Conservation (phyloP, 2,329 filamentous ascomycete species). For the Trichoderma arundinaceum region DNA sequence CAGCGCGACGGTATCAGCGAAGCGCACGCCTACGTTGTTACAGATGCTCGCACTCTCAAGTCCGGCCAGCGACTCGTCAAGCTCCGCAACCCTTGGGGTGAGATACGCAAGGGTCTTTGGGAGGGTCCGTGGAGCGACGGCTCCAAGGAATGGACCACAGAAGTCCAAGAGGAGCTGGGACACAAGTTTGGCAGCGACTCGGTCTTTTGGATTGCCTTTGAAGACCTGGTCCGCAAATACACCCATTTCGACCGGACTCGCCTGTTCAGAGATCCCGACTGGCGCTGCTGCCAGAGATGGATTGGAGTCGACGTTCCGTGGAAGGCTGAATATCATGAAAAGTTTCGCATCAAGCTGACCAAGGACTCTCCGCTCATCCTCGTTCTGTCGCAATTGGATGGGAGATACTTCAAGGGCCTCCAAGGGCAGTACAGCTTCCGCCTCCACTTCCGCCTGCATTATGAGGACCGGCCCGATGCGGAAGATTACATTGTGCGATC, state of each 20-base stretch:
- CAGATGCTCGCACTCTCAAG: constrained; percentile 60
- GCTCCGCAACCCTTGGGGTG: constrained; percentile 67
- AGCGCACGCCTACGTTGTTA: constrained; percentile 65
- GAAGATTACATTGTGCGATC: constrained; percentile 66
- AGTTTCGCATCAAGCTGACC: constrained; percentile 63
- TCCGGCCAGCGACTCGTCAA: constrained; percentile 62
- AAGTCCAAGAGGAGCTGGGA: constrained; percentile 61
- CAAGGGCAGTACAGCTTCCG: constrained; percentile 62
- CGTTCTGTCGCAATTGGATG: constrained; percentile 66
- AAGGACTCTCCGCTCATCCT: constrained; percentile 63
- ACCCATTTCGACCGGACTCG: constrained; percentile 66
- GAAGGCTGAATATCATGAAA: constrained; percentile 66
- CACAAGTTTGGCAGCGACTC: constrained; percentile 67
- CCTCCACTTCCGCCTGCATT: constrained; percentile 58
- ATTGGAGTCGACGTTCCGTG: constrained; percentile 67
- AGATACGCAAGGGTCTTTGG: constrained; percentile 63
- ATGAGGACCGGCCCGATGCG: constrained; percentile 53
- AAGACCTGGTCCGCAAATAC: constrained; percentile 67
- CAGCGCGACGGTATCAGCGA: constrained; percentile 64
- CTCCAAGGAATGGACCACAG: constrained; percentile 65
- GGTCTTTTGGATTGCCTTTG: constrained; percentile 68
- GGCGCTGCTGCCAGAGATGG: constrained; percentile 65
- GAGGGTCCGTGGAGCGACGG: constrained; percentile 65
- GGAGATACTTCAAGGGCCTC: constrained; percentile 66
- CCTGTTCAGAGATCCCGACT: constrained; percentile 62